Percentiles rank a stretch among this genome's conserved stretches.
phyloP scores from a whole-genome alignment of 257 asterid genomes.

The Solanum pinnatisectum region DNA sequence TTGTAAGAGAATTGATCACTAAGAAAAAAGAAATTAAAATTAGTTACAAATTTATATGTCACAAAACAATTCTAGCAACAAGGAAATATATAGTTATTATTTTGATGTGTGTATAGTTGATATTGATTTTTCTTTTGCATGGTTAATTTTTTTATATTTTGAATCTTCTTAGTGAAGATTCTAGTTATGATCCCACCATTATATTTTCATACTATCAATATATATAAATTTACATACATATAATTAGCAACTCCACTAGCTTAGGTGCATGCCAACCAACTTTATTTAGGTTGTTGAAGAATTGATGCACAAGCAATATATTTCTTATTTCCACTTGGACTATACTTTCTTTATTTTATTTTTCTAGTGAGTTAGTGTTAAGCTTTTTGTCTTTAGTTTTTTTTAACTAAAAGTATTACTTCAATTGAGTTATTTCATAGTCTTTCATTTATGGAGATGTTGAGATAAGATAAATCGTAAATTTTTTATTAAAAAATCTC shows the following conservation, averaged over 20 bases:
- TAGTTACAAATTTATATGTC: not conserved
- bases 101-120: not conserved
- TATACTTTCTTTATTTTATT: not conserved
- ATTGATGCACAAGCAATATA: not conserved
- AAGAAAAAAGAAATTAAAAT: too few relatives aligned
- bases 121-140: too few relatives aligned
- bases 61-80: not conserved
- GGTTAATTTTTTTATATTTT: too few relatives aligned
- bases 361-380: not conserved
- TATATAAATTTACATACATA: not conserved
- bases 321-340: not conserved
- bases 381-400: not conserved
- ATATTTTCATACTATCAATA: not conserved
- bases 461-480: too few relatives aligned
- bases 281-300: not conserved
- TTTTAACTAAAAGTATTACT: not conserved
- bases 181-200: not conserved
- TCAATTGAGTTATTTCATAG: not conserved
- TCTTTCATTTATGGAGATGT: not conserved
- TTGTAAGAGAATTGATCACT: too few relatives aligned
- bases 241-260: not conserved
- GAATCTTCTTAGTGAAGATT: too few relatives aligned
- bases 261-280: not conserved
- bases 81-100: too few relatives aligned
- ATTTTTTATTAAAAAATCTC: too few relatives aligned